A percentile compares a stretch with the other conserved stretches of the same genome.
These are phyloP conservation scores for Coniochaeta sp. DNA, from an alignment of 2,329 filamentous ascomycete species.

Conservation along the genomic window DNA sequence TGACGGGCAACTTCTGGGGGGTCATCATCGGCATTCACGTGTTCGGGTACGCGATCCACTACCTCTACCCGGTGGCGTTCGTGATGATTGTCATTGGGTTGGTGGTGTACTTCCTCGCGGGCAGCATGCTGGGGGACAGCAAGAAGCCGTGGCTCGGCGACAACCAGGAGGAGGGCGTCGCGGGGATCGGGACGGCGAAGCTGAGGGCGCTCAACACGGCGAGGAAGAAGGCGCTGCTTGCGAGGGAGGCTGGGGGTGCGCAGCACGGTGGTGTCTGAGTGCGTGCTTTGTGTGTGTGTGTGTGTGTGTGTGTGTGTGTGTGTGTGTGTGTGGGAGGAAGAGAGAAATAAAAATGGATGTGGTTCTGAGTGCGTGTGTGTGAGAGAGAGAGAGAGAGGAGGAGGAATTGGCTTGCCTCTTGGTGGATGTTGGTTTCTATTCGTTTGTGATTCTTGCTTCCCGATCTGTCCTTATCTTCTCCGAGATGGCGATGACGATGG, in stretches of 20 bases:
- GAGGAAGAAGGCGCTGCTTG: slow-evolving; percentile 22
- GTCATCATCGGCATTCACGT: slow-evolving; percentile 86
- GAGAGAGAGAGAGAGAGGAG: no score
- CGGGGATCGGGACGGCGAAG: slow-evolving; percentile 80
- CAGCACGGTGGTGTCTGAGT: neutral
- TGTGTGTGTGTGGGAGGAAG: no score
- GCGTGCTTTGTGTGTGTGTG: no score
- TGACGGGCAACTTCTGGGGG: slow-evolving; percentile 97
- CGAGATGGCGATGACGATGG: no score
- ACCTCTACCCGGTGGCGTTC: slow-evolving; percentile 92
- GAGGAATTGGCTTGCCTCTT: no score
- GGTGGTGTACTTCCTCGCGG: slow-evolving; percentile 79
- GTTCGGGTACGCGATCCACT: slow-evolving; percentile 74
- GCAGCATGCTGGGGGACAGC: slow-evolving; percentile 75
- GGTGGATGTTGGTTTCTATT: no score
- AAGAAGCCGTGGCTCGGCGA: slow-evolving; percentile 92
- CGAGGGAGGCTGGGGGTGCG: neutral
- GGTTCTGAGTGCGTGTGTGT: no score
- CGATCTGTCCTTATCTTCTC: no score
- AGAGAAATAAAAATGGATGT: no score
- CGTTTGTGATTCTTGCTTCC: no score
- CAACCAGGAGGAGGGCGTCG: slow-evolving; percentile 74
- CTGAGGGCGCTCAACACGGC: slow-evolving; percentile 59
- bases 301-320: no score
- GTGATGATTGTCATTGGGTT: slow-evolving; percentile 84